Base-by-base conservation (phyloP, 2,329 filamentous ascomycete species). In the Sclerotiophoma versabilis region DNA sequence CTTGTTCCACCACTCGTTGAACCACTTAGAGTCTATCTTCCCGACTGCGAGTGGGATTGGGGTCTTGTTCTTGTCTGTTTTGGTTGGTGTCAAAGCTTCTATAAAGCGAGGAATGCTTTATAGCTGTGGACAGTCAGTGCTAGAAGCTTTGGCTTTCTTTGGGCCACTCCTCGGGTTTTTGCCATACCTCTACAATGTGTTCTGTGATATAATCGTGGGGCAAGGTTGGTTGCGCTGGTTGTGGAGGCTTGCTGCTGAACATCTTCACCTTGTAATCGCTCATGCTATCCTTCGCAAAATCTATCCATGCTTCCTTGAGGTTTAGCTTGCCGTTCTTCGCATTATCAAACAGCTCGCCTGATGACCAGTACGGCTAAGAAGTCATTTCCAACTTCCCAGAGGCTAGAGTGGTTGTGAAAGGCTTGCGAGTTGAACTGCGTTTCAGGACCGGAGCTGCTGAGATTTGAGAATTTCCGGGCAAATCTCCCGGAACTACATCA, bases 121-220 rank as follows among this genome's bases (percentile, higher is more conserved):
- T 43, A 43, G 39, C 39, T 43, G 39, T 43, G 39, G 39, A 30
- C 25, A 43, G 39, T 43, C n/a, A 43, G 25, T 20, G 25, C 39
- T 43, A 43, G 25, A 43, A 30, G 26, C 39, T 43, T 32, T 43
- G 39, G 39, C 39, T 20, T 43, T 43, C 15, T 43, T 43, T 43
- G 26, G 27, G 39, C 26, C 15, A 20, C 39, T 22, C 17, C n/a
- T 20, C 15, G 39, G 25, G 39, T 43, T 15, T 39, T 23, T 30
- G 33, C 15, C 45, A 29, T 38, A 48, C 45, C 45, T 48, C 33
- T 29, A 48, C 33, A 37, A 48, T 39, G 25, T 48, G 45, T 27
- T 48, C 45, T 37, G 45, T 48, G 25, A 48, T 37, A 39, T 48
- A 48, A 29, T 48, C 33, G 33, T 37, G 32, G 26, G 26, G 25